Conservation (phyloP, 2,329 filamentous ascomycete genomes). For the Peltaster fructicola region DNA sequence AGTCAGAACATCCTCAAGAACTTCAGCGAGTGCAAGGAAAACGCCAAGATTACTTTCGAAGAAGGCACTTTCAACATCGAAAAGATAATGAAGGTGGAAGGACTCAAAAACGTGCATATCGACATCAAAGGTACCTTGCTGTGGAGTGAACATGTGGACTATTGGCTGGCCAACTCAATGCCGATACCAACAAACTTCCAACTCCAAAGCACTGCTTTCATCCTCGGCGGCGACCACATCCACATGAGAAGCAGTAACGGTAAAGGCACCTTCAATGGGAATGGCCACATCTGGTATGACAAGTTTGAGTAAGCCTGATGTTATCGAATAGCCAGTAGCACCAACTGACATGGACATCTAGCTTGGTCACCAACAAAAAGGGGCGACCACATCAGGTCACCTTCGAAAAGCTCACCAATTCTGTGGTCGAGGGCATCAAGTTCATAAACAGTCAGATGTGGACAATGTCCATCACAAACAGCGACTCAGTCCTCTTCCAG, state of each 20-base stretch:
- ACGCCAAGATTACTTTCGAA: slow-evolving; percentile 34
- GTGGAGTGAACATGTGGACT: slow-evolving; percentile 26
- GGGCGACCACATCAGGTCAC: slow-evolving; percentile 36
- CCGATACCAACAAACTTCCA: slow-evolving; percentile 37
- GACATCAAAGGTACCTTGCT: slow-evolving; percentile 31
- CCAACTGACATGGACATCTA: background rate
- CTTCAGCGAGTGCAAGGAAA: slow-evolving; percentile 32
- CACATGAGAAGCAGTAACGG: slow-evolving; percentile 32
- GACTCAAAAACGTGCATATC: slow-evolving; percentile 29
- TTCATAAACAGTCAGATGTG: slow-evolving; percentile 45
- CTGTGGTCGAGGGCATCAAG: slow-evolving; percentile 29
- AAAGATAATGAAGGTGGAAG: slow-evolving; percentile 32
- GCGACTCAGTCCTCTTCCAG: slow-evolving; percentile 28
- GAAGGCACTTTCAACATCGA: slow-evolving; percentile 33
- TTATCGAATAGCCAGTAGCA: slow-evolving; percentile 11
- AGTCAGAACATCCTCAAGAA: slow-evolving; percentile 34
- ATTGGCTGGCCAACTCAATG: slow-evolving; percentile 36
- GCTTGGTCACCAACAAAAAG: slow-evolving; percentile 18
- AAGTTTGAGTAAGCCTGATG: slow-evolving; percentile 20
- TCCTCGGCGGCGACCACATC: slow-evolving; percentile 36
- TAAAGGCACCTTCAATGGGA: slow-evolving; percentile 38
- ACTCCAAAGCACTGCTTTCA: slow-evolving; percentile 37
- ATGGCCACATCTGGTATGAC: slow-evolving; percentile 44
- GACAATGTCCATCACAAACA: slow-evolving; percentile 34
- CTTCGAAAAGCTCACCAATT: slow-evolving; percentile 31